These are phyloP conservation scores for Pyricularia grisea DNA, from an alignment of 2,329 filamentous ascomycete species.

Conservation along the genomic window DNA sequence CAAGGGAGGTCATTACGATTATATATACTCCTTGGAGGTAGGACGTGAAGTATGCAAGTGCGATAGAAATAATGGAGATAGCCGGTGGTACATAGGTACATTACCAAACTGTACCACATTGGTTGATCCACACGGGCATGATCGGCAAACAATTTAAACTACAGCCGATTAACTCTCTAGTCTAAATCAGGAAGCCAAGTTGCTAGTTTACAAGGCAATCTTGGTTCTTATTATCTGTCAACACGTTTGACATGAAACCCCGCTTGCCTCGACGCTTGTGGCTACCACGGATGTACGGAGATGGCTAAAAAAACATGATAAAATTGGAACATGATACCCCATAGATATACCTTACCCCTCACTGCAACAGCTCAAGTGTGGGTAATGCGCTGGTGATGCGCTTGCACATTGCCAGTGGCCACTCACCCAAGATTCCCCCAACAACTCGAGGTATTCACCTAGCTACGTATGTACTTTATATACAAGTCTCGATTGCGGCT, in stretches of 20 bases:
- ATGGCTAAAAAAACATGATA: not conserved
- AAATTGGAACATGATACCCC: not conserved
- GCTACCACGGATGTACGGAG: not conserved
- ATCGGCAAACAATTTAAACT: not conserved
- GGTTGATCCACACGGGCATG: not conserved
- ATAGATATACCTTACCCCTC: not conserved
- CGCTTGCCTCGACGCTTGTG: not conserved
- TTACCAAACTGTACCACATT: not conserved
- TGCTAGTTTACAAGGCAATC: not conserved
- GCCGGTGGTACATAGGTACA: not conserved
- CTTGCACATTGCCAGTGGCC: not conserved
- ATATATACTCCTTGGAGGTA: not conserved
- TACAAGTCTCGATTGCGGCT: not conserved
- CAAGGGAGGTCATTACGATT: not conserved
- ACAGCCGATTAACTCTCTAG: not conserved
- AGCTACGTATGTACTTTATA: not conserved
- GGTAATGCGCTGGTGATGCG: not conserved
- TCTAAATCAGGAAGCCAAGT: not conserved
- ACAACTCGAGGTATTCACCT: not conserved
- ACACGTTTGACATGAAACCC: not conserved
- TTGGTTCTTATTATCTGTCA: not conserved
- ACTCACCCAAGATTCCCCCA: not conserved
- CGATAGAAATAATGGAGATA: not conserved
- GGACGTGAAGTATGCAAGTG: not conserved
- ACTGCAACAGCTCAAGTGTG: not conserved